Evolutionary conservation across 768 basidiomycete genomes (phyloP).

Genomic region (Mycena galopus): DNA sequence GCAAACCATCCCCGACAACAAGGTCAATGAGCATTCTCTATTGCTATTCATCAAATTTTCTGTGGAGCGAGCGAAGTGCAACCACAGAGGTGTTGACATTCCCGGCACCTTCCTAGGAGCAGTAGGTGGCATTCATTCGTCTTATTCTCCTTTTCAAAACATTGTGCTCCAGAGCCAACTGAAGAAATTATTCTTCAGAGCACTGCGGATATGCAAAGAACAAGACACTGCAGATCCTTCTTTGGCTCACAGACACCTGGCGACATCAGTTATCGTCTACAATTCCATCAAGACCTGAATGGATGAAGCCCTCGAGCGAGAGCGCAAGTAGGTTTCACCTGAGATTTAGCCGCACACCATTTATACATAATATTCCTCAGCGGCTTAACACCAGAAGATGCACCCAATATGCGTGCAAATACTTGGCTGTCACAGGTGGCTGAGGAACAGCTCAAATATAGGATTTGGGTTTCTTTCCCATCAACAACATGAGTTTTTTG

Average conservation of each 20-base stretch:
- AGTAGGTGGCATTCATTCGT: not conserved
- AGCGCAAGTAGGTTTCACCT: not conserved
- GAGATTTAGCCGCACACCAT: no score
- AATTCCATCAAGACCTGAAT: conserved; percentile 32
- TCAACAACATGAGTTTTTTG: no score
- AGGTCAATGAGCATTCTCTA: conserved; percentile 39
- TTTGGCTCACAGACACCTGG: conserved; percentile 17
- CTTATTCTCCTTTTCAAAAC: no score
- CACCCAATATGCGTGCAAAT: conserved; percentile 43
- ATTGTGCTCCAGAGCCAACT: conserved; percentile 29
- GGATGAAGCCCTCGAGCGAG: not conserved
- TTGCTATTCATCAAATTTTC: conserved; percentile 33
- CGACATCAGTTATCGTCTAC: conserved; percentile 34
- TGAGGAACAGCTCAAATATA: conserved; percentile 30
- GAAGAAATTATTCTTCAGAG: conserved; percentile 38
- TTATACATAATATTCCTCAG: conserved; percentile 19
- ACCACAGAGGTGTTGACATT: not conserved
- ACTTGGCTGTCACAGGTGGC: conserved; percentile 37
- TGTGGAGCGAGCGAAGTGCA: conserved; percentile 24
- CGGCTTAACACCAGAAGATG: conserved; percentile 40
- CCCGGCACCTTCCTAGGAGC: not conserved
- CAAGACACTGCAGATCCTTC: conserved; percentile 34
- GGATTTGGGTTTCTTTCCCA: not conserved
- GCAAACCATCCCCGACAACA: conserved; percentile 29
- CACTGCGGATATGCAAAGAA: conserved; percentile 34